A percentile compares a stretch with the other conserved stretches of the same genome.
These are phyloP conservation scores for Ascosphaera apis DNA, from an alignment of 2,329 filamentous ascomycete genomes.

Conservation along the genomic window DNA sequence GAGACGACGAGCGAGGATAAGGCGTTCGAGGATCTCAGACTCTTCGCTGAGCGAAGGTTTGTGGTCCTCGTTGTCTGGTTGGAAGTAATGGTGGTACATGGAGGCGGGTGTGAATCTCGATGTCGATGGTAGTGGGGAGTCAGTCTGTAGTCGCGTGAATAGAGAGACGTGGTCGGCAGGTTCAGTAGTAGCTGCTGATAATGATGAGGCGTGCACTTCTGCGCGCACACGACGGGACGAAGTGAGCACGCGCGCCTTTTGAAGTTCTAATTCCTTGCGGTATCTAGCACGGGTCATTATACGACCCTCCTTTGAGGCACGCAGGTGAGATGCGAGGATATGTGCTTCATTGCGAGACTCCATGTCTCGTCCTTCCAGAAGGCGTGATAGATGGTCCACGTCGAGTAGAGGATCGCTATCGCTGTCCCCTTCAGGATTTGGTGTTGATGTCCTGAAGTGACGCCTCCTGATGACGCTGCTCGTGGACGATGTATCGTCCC, in stretches of 20 bases:
- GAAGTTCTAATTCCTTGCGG: constrained; percentile 40
- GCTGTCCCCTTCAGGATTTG: constrained; percentile 26
- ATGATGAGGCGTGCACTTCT: constrained; percentile 8
- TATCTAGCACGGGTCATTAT: constrained; percentile 69
- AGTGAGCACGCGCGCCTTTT: constrained; percentile 45
- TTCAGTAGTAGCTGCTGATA: too few species aligned
- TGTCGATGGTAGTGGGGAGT: constrained; percentile 2
- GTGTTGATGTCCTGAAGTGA: too few species aligned
- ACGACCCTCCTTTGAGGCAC: constrained; percentile 28
- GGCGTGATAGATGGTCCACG: constrained; percentile 45
- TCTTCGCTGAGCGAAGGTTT: constrained; percentile 29
- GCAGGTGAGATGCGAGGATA: constrained; percentile 57
- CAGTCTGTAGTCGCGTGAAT: not conserved
- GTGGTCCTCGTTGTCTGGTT: constrained; percentile 6
- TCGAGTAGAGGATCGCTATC: constrained; percentile 43
- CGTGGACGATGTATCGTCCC: constrained; percentile 7
- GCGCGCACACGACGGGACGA: constrained; percentile 20
- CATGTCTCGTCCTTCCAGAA: constrained; percentile 56
- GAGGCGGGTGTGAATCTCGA: too few species aligned
- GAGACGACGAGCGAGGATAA: constrained; percentile 32
- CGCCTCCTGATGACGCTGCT: too few species aligned
- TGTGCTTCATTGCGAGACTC: constrained; percentile 64
- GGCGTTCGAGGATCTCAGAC: constrained; percentile 32
- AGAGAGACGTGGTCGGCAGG: too few species aligned
- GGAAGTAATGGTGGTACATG: constrained; percentile 1